phyloP scores from a whole-genome alignment of 805 yeast genomes.

The Lachancea nothofagi region DNA sequence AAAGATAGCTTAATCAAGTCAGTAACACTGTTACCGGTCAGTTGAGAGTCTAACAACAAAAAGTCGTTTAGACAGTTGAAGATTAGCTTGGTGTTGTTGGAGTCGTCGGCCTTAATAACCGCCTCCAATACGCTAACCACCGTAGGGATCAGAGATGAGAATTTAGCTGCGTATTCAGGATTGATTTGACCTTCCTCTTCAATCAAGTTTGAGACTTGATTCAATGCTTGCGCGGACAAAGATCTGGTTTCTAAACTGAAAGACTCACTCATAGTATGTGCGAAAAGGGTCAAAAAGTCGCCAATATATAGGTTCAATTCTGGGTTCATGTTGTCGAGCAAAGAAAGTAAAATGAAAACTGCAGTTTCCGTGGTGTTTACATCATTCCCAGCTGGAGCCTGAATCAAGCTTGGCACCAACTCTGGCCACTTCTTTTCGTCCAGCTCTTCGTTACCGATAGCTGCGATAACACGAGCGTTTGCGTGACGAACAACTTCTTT shows the following conservation, averaged over 20 bases:
- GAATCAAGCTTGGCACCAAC: constrained; percentile 63
- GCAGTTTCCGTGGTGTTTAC: constrained; percentile 72
- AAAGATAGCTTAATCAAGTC: constrained; percentile 67
- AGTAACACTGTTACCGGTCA: constrained; percentile 70
- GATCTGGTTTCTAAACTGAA: constrained; percentile 71
- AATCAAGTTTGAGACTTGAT: constrained; percentile 54
- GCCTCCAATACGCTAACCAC: constrained; percentile 78
- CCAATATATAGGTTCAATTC: constrained; percentile 52
- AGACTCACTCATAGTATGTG: constrained; percentile 58
- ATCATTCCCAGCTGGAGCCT: constrained; percentile 53
- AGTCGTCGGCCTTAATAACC: constrained; percentile 64
- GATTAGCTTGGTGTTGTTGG: constrained; percentile 62
- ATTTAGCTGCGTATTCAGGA: constrained; percentile 45
- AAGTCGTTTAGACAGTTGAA: constrained; percentile 83
- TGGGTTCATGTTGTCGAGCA: constrained; percentile 66
- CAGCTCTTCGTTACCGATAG: constrained; percentile 75
- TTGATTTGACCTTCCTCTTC: constrained; percentile 52
- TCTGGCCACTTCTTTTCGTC: constrained; percentile 68
- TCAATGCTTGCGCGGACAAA: constrained; percentile 76
- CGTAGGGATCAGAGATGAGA: constrained; percentile 64
- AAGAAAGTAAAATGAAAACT: constrained; percentile 67
- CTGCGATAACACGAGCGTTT: constrained; percentile 80
- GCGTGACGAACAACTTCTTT: constrained; percentile 74
- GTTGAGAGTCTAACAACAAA: constrained; percentile 65
- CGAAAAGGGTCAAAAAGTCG: constrained; percentile 67